Evolutionary conservation across 306 rosid species (phyloP).

Genomic region (Fragaria vesca): DNA sequence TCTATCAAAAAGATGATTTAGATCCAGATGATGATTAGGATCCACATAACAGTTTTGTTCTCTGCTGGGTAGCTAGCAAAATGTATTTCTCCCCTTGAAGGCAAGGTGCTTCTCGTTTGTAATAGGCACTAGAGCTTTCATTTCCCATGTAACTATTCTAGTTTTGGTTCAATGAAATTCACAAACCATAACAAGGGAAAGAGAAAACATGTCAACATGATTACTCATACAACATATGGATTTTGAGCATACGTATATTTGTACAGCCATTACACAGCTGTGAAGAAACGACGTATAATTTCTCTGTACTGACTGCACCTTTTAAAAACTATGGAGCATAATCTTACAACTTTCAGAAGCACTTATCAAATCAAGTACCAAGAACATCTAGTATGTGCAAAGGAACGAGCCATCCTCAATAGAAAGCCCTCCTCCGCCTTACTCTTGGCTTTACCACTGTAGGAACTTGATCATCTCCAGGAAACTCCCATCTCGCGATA

Average conservation of each 20-base stretch:
- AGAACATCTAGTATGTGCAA: neutral
- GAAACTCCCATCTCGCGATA: constrained; percentile 78
- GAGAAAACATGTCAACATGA: too few species aligned
- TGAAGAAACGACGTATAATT: neutral
- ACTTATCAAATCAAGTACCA: neutral
- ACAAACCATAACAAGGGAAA: too few species aligned
- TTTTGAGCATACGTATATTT: neutral
- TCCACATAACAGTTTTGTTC: too few species aligned
- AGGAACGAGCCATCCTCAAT: neutral
- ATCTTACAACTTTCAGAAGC: neutral
- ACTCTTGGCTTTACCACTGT: neutral
- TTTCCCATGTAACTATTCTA: too few species aligned
- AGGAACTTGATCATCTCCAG: constrained; percentile 47
- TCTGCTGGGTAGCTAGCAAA: too few species aligned
- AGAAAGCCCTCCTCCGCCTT: neutral
- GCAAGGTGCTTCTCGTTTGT: too few species aligned
- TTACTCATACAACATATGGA: neutral
- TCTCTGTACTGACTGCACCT: neutral
- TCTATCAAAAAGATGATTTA: too few species aligned
- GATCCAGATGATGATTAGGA: too few species aligned
- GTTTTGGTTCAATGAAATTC: too few species aligned
- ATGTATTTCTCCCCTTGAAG: too few species aligned
- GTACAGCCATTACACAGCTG: neutral
- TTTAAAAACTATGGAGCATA: neutral
- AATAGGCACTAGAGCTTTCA: too few species aligned